Percentiles rank a stretch among this genome's conserved stretches.
Conservation (phyloP, 257 asterid species). For the Prunella vulgaris region DNA sequence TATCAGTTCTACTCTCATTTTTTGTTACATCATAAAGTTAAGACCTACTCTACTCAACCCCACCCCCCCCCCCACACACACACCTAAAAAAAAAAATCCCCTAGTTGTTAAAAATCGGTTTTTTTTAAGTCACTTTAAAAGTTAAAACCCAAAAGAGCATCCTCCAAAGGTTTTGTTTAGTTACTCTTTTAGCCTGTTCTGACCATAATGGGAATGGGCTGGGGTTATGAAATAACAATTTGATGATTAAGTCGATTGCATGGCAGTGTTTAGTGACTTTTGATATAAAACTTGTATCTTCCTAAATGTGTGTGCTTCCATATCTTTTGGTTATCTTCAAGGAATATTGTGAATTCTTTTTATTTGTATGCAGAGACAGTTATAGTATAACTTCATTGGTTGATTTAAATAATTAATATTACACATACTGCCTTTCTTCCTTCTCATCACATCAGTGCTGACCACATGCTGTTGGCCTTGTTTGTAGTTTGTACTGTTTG, state of each 20-base stretch:
- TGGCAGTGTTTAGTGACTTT: slow-evolving; percentile 5
- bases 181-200: slow-evolving; percentile 1
- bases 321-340: neutral
- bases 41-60: no score
- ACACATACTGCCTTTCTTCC: neutral
- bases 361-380: neutral
- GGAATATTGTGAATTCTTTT: slow-evolving; percentile 1
- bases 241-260: no score
- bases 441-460: neutral
- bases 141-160: no score
- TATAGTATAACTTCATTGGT: neutral
- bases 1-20: no score
- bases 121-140: no score
- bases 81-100: no score
- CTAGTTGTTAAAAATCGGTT: no score
- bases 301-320: neutral
- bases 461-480: neutral
- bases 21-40: no score
- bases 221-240: no score
- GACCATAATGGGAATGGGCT: no score
- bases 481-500: neutral
- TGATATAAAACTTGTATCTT: neutral
- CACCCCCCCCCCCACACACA: no score
- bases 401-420: neutral
- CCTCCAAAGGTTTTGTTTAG: neutral